phyloP scores from a whole-genome alignment of 140 eudicot species.

The Oenanthe javanica region DNA sequence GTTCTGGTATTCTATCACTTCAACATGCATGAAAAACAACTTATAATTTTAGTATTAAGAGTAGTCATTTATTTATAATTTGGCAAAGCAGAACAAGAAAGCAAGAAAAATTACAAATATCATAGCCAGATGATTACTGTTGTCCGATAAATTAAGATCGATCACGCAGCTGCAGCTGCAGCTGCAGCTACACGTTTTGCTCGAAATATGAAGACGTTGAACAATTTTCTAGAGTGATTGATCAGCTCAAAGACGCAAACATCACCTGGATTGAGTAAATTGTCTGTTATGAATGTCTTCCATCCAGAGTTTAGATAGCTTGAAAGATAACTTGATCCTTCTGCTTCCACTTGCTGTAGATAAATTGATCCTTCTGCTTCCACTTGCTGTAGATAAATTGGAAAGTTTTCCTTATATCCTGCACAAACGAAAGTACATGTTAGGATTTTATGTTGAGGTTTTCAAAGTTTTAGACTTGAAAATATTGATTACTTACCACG shows the following conservation, averaged over 20 bases:
- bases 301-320: conserved; percentile 14
- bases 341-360: no score
- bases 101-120: neutral
- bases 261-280: conserved; percentile 17
- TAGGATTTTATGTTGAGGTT: neutral
- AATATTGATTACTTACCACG: neutral
- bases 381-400: neutral
- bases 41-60: neutral
- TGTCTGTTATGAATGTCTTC: conserved; percentile 20
- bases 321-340: neutral
- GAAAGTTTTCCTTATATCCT: neutral
- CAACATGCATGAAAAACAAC: neutral
- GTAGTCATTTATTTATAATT: neutral
- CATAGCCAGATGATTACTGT: neutral
- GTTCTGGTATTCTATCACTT: neutral
- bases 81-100: neutral
- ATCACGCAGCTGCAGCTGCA: no score
- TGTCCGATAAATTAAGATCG: neutral
- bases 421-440: neutral
- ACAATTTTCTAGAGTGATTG: neutral
- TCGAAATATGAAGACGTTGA: conserved; percentile 16
- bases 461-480: neutral
- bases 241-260: conserved; percentile 35
- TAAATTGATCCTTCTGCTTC: neutral
- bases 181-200: neutral